Conservation (phyloP, 2,329 filamentous ascomycete species). For the Cadophora malorum region DNA sequence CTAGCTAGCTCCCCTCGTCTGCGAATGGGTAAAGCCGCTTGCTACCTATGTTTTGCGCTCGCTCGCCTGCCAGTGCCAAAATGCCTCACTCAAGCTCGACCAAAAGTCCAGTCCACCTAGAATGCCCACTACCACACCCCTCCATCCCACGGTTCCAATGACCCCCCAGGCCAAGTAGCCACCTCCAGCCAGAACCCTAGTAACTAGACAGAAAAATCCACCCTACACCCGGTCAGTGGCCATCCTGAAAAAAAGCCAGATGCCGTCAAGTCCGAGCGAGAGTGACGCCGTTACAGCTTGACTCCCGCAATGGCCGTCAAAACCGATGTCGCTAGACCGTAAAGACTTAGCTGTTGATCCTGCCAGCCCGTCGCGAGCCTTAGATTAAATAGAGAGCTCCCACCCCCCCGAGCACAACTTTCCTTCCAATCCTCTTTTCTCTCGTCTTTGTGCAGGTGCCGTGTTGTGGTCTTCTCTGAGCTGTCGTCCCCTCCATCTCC, state of each 20-base stretch:
- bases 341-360: constrained; percentile 22
- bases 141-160: constrained; percentile 11
- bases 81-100: constrained; percentile 24
- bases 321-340: constrained; percentile 24
- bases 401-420: constrained; percentile 14
- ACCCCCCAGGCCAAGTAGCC: constrained; percentile 2
- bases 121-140: constrained; percentile 11
- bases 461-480: constrained; percentile 16
- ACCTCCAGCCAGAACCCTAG: neutral
- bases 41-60: neutral
- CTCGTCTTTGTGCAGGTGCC: constrained; percentile 21
- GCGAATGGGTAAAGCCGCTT: constrained; percentile 18
- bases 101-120: constrained; percentile 9
- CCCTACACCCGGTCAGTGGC: constrained; percentile 3
- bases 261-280: constrained; percentile 28
- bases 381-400: constrained; percentile 26
- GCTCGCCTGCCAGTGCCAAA: constrained; percentile 16
- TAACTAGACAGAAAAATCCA: neutral
- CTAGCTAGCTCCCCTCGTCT: neutral
- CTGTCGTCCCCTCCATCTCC: constrained; percentile 7
- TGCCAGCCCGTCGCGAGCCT: constrained; percentile 16
- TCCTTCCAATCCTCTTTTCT: constrained; percentile 20
- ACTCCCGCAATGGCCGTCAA: constrained; percentile 24
- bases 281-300: constrained; percentile 23
- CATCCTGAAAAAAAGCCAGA: neutral